Evolutionary conservation across 768 basidiomycete species (phyloP).

Genomic region (Suillus lakei): DNA sequence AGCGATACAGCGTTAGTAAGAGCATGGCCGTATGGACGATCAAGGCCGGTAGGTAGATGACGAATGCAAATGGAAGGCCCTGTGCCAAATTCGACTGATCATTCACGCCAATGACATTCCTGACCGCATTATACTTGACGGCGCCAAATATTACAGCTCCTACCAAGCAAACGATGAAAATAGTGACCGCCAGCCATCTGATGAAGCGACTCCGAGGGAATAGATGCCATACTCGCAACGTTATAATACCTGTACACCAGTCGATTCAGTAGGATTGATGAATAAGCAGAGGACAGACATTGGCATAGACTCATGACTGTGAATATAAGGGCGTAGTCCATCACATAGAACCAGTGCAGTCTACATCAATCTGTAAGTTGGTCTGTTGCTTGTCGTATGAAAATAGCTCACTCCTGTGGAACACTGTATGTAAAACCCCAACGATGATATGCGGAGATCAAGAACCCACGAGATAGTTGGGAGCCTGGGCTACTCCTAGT

Average conservation of each 20-base stretch:
- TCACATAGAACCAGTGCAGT: no score
- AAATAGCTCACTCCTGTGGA: not conserved
- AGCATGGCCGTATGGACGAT: slow-evolving; percentile 21
- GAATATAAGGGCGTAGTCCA: not conserved
- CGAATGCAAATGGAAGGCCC: not conserved
- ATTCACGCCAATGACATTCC: no score
- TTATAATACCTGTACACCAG: slow-evolving; percentile 15
- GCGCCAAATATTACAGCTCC: no score
- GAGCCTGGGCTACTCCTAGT: not conserved
- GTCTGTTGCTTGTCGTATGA: no score
- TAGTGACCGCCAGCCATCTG: no score
- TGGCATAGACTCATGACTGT: slow-evolving; percentile 17
- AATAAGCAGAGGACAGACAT: slow-evolving; percentile 11
- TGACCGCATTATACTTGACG: no score
- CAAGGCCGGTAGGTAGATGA: slow-evolving; percentile 18
- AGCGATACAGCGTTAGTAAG: slow-evolving; percentile 20
- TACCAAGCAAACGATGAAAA: slow-evolving; percentile 2
- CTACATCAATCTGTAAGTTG: no score
- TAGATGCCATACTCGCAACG: no score
- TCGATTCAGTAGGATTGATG: not conserved
- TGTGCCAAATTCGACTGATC: no score
- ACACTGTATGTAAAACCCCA: not conserved
- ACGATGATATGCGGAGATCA: not conserved
- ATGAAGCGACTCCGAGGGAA: no score
- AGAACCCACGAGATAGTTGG: not conserved